Percentiles rank a stretch among this genome's conserved stretches.
Conservation (phyloP, 345 rosid species). For the Syzygium grande region DNA sequence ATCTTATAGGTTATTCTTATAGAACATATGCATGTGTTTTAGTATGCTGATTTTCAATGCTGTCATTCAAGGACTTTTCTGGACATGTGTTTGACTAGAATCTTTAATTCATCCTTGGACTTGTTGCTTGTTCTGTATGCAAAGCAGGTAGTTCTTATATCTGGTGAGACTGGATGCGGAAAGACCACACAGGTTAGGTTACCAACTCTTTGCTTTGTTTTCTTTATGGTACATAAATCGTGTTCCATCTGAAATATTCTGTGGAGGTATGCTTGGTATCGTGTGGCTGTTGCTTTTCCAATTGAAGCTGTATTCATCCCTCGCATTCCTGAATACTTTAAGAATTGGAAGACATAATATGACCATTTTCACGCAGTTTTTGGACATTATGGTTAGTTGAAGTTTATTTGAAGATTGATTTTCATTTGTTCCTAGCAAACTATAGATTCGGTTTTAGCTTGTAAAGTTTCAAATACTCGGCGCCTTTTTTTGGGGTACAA, state of each 20-base stretch:
- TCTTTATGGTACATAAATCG: not conserved
- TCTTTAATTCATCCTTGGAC: not conserved
- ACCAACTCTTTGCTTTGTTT: not conserved
- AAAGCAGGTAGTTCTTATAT: conserved; percentile 13
- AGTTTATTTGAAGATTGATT: not conserved
- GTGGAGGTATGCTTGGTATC: not conserved
- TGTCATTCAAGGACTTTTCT: not conserved
- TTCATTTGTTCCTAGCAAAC: not conserved
- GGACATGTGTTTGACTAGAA: not conserved
- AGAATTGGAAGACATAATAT: not conserved
- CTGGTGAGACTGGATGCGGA: conserved; percentile 19
- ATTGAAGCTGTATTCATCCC: not conserved
- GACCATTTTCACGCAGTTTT: not conserved
- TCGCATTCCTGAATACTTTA: not conserved
- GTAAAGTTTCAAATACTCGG: not conserved
- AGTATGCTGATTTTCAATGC: not conserved
- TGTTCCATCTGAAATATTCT: not conserved
- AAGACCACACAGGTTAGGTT: conserved; percentile 15
- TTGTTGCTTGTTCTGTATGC: not conserved
- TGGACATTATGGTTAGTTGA: not conserved
- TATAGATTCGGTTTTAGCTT: not conserved
- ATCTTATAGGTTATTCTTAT: not conserved
- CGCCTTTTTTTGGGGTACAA: not conserved
- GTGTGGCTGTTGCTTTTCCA: not conserved
- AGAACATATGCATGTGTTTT: not conserved